Conservation (phyloP, 495 filamentous ascomycete genomes). For the Aspergillus cristatus region DNA sequence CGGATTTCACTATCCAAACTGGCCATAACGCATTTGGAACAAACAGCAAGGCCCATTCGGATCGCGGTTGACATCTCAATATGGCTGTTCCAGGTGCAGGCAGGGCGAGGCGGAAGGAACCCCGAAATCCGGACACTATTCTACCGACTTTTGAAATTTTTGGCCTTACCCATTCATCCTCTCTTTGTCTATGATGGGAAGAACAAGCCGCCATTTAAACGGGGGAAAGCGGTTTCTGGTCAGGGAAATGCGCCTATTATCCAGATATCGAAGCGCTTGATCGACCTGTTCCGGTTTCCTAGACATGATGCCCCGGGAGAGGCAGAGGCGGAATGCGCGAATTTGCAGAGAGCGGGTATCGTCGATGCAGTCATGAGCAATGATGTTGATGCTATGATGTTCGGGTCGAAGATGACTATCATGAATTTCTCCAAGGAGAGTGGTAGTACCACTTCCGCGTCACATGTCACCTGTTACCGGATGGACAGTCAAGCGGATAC, state of each 20-base stretch:
- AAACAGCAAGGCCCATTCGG: slow-evolving; percentile 62
- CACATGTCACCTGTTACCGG: slow-evolving; percentile 76
- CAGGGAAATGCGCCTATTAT: slow-evolving; percentile 44
- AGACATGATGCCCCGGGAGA: slow-evolving; percentile 87
- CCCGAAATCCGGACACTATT: slow-evolving; percentile 89
- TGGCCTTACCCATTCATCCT: slow-evolving; percentile 72
- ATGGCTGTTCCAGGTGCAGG: slow-evolving; percentile 92
- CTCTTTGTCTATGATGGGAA: slow-evolving; percentile 95
- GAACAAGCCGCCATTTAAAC: slow-evolving; percentile 83
- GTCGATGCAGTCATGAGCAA: slow-evolving; percentile 96
- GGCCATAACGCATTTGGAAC: slow-evolving; percentile 63
- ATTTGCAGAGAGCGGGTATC: slow-evolving; percentile 71
- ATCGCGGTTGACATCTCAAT: slow-evolving; percentile 94
- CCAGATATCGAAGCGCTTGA: slow-evolving; percentile 60
- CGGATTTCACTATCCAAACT: slow-evolving; percentile 78
- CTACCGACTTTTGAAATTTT: slow-evolving; percentile 77
- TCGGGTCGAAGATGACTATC: slow-evolving; percentile 69
- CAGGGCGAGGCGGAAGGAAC: slow-evolving; percentile 78
- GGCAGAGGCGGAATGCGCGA: slow-evolving; percentile 92
- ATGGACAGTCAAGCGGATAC: slow-evolving; percentile 28
- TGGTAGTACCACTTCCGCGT: slow-evolving; percentile 56
- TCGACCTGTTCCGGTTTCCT: slow-evolving; percentile 77
- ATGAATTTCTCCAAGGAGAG: slow-evolving; percentile 78
- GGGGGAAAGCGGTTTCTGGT: slow-evolving; percentile 46
- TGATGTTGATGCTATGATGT: slow-evolving; percentile 98